Percentiles rank a stretch among this genome's conserved stretches.
These are phyloP conservation scores for Pythium angustatum DNA, from an alignment of 352 stramenopile species.

Conservation along the genomic window DNA sequence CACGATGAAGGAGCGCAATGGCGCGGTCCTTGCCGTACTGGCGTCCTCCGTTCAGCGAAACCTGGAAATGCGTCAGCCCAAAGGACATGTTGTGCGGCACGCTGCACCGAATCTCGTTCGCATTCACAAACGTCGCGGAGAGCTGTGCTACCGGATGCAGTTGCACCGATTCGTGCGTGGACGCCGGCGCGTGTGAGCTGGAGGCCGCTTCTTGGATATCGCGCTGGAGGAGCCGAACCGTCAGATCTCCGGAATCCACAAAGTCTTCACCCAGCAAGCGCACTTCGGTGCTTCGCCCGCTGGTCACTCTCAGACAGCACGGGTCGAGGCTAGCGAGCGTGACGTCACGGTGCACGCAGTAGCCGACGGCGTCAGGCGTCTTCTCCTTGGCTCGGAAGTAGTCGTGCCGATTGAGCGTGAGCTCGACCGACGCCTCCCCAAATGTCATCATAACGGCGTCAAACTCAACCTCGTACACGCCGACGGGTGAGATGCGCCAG, in stretches of 20 bases:
- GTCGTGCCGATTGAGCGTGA: conserved; percentile 56
- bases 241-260: conserved; percentile 61
- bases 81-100: conserved; percentile 70
- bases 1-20: conserved; percentile 48
- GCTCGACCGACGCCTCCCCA: conserved; percentile 43
- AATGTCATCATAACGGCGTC: conserved; percentile 57
- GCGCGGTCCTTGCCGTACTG: conserved; percentile 52
- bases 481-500: conserved; percentile 58
- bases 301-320: conserved; percentile 58
- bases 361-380: conserved; percentile 40
- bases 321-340: conserved; percentile 48
- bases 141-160: conserved; percentile 41
- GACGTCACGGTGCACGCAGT: conserved; percentile 55
- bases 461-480: conserved; percentile 66
- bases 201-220: conserved; percentile 27
- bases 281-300: conserved; percentile 53
- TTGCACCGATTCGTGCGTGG: background rate
- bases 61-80: conserved; percentile 50
- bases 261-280: conserved; percentile 57
- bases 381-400: conserved; percentile 51
- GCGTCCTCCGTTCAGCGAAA: conserved; percentile 65
- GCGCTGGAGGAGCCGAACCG: conserved; percentile 49
- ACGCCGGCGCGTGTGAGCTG: background rate
- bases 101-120: conserved; percentile 55
- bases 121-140: conserved; percentile 48